Base-by-base conservation (phyloP, 345 rosid species). In the Linum lewisii region DNA sequence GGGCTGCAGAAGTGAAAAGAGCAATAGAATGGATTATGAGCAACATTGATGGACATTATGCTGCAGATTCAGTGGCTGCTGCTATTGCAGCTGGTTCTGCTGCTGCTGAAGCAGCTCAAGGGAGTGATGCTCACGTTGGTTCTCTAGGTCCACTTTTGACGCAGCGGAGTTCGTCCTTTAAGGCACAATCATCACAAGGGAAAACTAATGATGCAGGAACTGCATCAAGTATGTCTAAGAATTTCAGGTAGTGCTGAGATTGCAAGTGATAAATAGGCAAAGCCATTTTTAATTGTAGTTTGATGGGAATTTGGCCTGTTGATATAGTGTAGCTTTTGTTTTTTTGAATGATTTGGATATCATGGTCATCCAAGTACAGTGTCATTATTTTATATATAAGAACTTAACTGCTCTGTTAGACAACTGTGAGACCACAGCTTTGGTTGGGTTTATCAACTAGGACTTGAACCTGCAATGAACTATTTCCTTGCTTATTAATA, bases 11-110 rank as follows among this genome's bases (percentile, higher is more conserved):
- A 80, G 99, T 87, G 66, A 93, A 87, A 77, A 90, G 78, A 66
- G 97, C 99, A 62, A 84, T 87, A 63, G 97, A 93, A 70, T 93
- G 96, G 99, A 87, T 90, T 68, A 80, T 90, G 79, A 78, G 92
- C 86, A 93, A 85, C 71, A 70, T 84, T 26, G 97, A 82, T 76
- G 92, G 86, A 66, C 88, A 82, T 62, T 85, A 85, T 68, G 97
- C 95, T 69, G 85, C 96, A 57, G 89, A 88, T 69, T 86, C 98
- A 52, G 93, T 92, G 64, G 88, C 95, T 69, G 79, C 90, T 67
- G 98, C 96, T 75, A 79, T 85, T 75, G 82, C 86, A 21, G 77
- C 82, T 51, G 95, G 90, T 63, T 86, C 96, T 69, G 80, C 84
- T 66, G 81, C 85, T 24, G 85, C 92, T 56, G 93, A 84, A 80